phyloP scores from a whole-genome alignment of 495 filamentous ascomycete genomes.

The Penicillium odoratum region DNA sequence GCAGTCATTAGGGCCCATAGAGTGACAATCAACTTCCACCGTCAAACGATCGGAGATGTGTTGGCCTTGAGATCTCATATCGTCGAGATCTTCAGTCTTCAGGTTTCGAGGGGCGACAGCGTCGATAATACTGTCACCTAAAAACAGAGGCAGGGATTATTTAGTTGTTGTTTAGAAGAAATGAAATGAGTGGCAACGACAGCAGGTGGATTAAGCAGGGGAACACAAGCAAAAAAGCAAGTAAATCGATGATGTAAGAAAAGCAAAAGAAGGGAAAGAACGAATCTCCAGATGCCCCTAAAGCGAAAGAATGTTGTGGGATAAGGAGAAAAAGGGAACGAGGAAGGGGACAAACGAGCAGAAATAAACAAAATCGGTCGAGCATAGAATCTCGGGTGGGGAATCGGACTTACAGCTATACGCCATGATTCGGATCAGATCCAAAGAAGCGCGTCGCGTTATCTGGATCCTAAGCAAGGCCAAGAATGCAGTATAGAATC shows the following conservation, averaged over 20 bases:
- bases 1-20: conserved; percentile 46
- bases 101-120: conserved; percentile 25
- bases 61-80: conserved; percentile 44
- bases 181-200: too few species aligned
- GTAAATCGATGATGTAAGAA: conserved; percentile 5
- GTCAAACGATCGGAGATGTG: conserved; percentile 44
- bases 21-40: conserved; percentile 46
- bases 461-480: conserved; percentile 38
- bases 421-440: conserved; percentile 39
- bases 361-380: conserved; percentile 47
- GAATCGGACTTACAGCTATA: conserved; percentile 43
- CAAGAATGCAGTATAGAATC: conserved; percentile 47
- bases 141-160: neutral
- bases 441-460: conserved; percentile 39
- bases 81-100: conserved; percentile 31
- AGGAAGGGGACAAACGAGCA: conserved; percentile 27
- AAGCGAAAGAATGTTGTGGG: conserved; percentile 31
- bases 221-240: conserved; percentile 1
- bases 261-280: conserved; percentile 18
- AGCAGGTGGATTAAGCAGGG: conserved; percentile 4
- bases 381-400: conserved; percentile 35
- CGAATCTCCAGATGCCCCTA: neutral
- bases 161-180: neutral
- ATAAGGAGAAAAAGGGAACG: conserved; percentile 21
- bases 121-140: conserved; percentile 34